Base-by-base conservation (phyloP, 305 asterid species). In the Striga hermonthica region DNA sequence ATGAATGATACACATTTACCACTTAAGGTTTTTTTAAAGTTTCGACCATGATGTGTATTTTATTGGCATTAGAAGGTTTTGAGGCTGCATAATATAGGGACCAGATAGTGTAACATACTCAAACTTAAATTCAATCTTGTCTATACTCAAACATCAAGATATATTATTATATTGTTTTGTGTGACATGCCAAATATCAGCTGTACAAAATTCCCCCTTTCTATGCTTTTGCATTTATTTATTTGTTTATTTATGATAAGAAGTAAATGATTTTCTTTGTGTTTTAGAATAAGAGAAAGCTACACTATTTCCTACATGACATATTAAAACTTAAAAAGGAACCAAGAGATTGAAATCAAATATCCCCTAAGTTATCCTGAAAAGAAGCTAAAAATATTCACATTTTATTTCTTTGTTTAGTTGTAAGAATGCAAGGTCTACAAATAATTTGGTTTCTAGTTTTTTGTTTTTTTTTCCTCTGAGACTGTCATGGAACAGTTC, bases 31-130 rank as follows among this genome's bases (percentile, higher is more conserved):
- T 54, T 22, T 9, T 28, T 9, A 54, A 54, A 12, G 28, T 6
- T 12, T 54, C 0, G 28, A 22, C 7, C 7, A 22, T 54, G 9
- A 22, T 54, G 59, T 54, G 14, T 7, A 54, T 54, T 7, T 22
- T 22, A 54, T 28, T 54, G 39, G n/a, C 39, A 54, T 54, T 54
- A 14, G 9, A 54, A 54, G 13, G 7, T 7, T 54, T 54, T 54
- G 59, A 22, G 59, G 59, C 14, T 38, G 28, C 39, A 9, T 54
- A 54, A 7, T 54, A 11, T 52, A 52, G 36, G 59, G 59, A 9
- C 14, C 9, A 54, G 39, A 45, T 45, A 13, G 12, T 9, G 9
- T 45, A 45, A 7, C n/a, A 3, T 45, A 45, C 5, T 45, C 13
- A 45, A 44, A 45, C 10, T 7, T 9, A 45, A 9, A 2, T 45